phyloP scores from a whole-genome alignment of 1,284 basidiomycete species.

The Boletellus deceptivus region DNA sequence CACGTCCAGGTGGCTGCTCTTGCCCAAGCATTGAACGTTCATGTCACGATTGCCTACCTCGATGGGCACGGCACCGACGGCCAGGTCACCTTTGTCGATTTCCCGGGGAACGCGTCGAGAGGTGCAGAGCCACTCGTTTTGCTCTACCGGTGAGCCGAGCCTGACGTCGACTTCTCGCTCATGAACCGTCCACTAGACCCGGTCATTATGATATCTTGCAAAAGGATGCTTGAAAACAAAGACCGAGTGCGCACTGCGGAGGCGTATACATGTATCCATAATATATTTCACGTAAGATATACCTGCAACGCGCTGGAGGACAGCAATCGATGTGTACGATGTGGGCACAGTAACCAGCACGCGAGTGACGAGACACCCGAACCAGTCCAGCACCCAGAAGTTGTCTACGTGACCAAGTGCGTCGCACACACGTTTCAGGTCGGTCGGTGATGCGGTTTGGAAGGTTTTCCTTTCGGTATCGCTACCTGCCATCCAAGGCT shows the following conservation, averaged over 20 bases:
- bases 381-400: too few species aligned
- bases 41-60: conserved; percentile 78
- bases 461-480: conserved; percentile 30
- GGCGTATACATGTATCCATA: not conserved
- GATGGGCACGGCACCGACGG: conserved; percentile 53
- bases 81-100: conserved; percentile 68
- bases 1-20: conserved; percentile 84
- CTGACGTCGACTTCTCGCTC: not conserved
- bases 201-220: conserved; percentile 75
- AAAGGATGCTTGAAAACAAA: conserved; percentile 11
- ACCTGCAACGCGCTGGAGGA: not conserved
- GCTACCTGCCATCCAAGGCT: conserved; percentile 24
- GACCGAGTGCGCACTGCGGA: not conserved
- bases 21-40: conserved; percentile 63
- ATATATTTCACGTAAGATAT: conserved; percentile 13
- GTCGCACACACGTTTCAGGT: too few species aligned
- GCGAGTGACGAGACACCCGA: too few species aligned
- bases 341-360: not conserved
- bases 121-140: conserved; percentile 53
- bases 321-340: not conserved
- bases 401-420: too few species aligned
- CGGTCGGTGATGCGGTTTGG: conserved; percentile 27
- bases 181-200: conserved; percentile 44
- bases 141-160: conserved; percentile 67
- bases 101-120: conserved; percentile 45